A percentile compares a stretch with the other conserved stretches of the same genome.
These are phyloP conservation scores for Dryas integrifolia DNA, from an alignment of 331 rosid species.

Conservation along the genomic window DNA sequence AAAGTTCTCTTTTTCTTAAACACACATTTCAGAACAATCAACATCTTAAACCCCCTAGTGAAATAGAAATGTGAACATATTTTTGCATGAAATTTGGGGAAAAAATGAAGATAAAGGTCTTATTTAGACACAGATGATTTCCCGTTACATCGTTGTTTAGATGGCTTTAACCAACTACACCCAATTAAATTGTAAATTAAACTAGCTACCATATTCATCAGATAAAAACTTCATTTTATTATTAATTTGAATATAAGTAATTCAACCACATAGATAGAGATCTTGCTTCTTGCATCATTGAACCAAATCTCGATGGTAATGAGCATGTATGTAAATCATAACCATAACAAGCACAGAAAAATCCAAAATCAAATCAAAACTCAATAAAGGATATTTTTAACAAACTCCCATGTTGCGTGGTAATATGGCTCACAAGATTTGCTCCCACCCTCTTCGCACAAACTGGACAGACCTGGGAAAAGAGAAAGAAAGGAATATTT, in stretches of 20 bases:
- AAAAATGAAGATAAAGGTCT: not conserved
- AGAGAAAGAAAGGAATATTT: conserved; percentile 1
- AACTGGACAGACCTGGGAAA: conserved; percentile 75
- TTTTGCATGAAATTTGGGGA: not conserved
- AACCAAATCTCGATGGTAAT: not conserved
- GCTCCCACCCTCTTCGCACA: conserved; percentile 64
- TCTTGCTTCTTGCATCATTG: not conserved
- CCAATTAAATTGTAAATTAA: not conserved
- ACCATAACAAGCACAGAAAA: not conserved
- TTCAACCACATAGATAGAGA: not conserved
- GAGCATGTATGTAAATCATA: not conserved
- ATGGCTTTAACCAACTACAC: not conserved
- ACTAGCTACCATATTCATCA: no score
- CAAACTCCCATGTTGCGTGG: conserved; percentile 72
- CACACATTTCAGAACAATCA: not conserved
- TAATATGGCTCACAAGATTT: conserved; percentile 72
- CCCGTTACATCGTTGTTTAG: not conserved
- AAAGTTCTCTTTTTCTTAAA: not conserved
- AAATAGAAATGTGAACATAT: not conserved
- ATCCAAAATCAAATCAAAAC: conserved; percentile 1
- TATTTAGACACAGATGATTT: not conserved
- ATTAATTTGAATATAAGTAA: not conserved
- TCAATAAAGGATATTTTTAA: conserved; percentile 73
- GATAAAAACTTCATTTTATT: no score
- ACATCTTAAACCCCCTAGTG: not conserved